These are phyloP conservation scores for Rhodocollybia butyracea DNA, from an alignment of 768 basidiomycete genomes.

Conservation along the genomic window DNA sequence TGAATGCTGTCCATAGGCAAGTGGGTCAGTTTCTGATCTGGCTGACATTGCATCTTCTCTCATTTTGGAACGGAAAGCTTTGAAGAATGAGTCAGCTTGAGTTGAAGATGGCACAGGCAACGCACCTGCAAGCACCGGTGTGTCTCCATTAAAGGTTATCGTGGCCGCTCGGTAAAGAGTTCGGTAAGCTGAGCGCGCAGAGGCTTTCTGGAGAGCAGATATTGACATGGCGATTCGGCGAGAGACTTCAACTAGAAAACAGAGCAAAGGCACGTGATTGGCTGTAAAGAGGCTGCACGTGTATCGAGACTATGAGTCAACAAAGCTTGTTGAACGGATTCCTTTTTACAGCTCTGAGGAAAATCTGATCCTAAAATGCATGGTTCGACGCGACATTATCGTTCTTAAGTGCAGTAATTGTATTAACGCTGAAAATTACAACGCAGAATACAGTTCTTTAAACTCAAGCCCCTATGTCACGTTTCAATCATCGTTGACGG, in stretches of 20 bases:
- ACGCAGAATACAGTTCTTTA: too few species aligned
- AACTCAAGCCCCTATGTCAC: not conserved
- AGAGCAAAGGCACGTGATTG: too few species aligned
- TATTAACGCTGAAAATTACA: too few species aligned
- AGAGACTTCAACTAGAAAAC: not conserved
- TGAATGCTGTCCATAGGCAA: conserved; percentile 49
- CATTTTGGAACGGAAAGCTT: conserved; percentile 78
- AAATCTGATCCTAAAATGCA: too few species aligned
- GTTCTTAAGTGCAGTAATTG: too few species aligned
- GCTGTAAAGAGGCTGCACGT: not conserved
- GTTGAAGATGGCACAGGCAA: conserved; percentile 1
- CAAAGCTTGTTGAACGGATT: too few species aligned
- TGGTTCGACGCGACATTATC: too few species aligned
- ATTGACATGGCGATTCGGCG: conserved; percentile 43
- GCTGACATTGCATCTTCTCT: conserved; percentile 51
- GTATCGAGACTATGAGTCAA: not conserved
- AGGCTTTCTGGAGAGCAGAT: conserved; percentile 52
- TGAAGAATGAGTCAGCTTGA: conserved; percentile 10
- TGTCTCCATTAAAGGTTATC: conserved; percentile 68
- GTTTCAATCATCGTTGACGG: conserved; percentile 1
- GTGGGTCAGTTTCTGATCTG: conserved; percentile 39
- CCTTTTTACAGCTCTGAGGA: too few species aligned
- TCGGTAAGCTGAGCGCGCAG: conserved; percentile 74
- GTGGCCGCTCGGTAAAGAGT: conserved; percentile 64
- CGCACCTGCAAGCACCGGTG: conserved; percentile 49